Evolutionary conservation across 129 eudicot species (phyloP).

Genomic region (Artemisia annua): DNA sequence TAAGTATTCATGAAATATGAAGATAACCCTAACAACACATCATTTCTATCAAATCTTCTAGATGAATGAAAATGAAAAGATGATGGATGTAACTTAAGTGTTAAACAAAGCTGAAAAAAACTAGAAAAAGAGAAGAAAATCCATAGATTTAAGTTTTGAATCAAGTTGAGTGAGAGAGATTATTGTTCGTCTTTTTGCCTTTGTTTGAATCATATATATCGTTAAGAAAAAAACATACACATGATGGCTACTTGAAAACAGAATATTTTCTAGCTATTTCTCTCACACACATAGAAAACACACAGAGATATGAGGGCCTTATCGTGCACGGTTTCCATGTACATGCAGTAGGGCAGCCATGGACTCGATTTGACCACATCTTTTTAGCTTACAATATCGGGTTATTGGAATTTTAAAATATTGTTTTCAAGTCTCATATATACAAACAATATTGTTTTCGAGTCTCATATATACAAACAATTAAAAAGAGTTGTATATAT

Average conservation of each 20-base stretch:
- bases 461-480: background rate
- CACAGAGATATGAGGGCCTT: constrained; percentile 25
- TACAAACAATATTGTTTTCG: background rate
- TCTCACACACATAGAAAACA: constrained; percentile 24
- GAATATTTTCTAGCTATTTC: constrained; percentile 40
- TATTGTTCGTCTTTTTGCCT: constrained; percentile 38
- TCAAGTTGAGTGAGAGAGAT: constrained; percentile 32
- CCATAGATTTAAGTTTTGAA: constrained; percentile 25
- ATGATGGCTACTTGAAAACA: constrained; percentile 40
- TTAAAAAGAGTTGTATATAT: background rate
- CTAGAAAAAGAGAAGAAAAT: background rate
- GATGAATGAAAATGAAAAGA: background rate
- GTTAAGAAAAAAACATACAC: constrained; percentile 38
- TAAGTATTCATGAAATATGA: background rate
- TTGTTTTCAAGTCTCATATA: background rate
- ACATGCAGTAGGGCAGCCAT: constrained; percentile 24
- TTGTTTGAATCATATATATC: constrained; percentile 41
- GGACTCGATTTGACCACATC: constrained; percentile 44
- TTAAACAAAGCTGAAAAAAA: constrained; percentile 17
- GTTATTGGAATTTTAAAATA: background rate
- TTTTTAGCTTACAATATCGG: background rate
- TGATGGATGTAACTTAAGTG: constrained; percentile 12
- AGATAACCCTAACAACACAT: constrained; percentile 2
- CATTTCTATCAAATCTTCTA: background rate
- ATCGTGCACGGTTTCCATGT: constrained; percentile 38